Evolutionary conservation across 257 asterid genomes (phyloP).

Genomic region (Sherardia arvensis): DNA sequence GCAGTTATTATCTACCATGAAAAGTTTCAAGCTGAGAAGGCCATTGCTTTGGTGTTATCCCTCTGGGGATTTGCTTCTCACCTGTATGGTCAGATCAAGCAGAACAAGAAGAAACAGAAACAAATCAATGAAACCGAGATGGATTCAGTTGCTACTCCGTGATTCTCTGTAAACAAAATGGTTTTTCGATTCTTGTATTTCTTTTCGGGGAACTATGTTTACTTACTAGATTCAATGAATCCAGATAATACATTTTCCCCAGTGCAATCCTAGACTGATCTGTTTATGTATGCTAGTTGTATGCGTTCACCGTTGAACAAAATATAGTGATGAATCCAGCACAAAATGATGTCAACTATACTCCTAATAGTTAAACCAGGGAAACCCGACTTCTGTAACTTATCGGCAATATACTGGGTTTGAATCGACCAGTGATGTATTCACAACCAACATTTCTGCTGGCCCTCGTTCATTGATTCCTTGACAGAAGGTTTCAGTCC

Average conservation of each 20-base stretch:
- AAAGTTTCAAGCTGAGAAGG: conserved; percentile 22
- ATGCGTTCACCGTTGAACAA: background rate
- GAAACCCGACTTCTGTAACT: background rate
- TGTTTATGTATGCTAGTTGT: background rate
- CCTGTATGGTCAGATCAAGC: conserved; percentile 20
- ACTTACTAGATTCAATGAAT: background rate
- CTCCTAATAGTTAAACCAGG: background rate
- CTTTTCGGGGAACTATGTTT: background rate
- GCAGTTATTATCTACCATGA: conserved; percentile 20
- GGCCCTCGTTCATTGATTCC: background rate
- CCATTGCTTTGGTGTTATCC: conserved; percentile 16
- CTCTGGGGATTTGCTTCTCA: conserved; percentile 28
- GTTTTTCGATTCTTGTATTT: too few relatives aligned
- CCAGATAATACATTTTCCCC: background rate
- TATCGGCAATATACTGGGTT: background rate
- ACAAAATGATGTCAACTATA: background rate
- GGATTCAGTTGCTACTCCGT: background rate
- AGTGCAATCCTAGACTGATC: background rate
- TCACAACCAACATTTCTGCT: background rate
- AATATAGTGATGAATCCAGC: background rate
- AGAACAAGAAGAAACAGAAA: background rate
- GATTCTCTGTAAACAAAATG: background rate
- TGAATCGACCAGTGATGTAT: background rate
- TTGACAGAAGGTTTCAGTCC: background rate
- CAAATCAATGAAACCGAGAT: conserved; percentile 1